Base-by-base conservation (phyloP, 2,329 filamentous ascomycete genomes). In the Sporothrix curviconia region DNA sequence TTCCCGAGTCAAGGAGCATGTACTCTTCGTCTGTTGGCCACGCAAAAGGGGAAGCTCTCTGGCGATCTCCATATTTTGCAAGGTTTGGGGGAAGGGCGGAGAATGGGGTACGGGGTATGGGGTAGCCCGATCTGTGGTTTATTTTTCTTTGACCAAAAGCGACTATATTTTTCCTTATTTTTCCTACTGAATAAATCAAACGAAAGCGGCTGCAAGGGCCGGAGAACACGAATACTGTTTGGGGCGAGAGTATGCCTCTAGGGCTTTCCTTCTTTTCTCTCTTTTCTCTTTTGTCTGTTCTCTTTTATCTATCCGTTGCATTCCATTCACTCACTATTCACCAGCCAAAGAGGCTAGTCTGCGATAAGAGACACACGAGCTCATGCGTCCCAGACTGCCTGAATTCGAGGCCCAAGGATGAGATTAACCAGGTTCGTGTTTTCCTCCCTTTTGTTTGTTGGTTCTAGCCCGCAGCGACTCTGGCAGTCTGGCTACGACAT, bases 11-110 rank as follows among this genome's bases (percentile, higher is more conserved):
- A 28, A 32, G 36, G n/a, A n/a, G n/a, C n/a, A n/a, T n/a, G n/a
- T n/a, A n/a, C n/a, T n/a, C n/a, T n/a, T n/a, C n/a, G n/a, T n/a
- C n/a, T n/a, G n/a, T n/a, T n/a, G n/a, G n/a, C n/a, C n/a, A n/a
- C n/a, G n/a, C n/a, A n/a, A n/a, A 46, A 34, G 49, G 34, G 49
- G 36, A 52, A 30, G 49, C 49, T 40, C n/a, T n/a, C n/a, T n/a
- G n/a, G n/a, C n/a, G n/a, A n/a, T 52, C 49, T 42, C 36, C 36
- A 22, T 22, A 11, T 25, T 15, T 36, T 15, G 25, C 46, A 49
- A 49, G 46, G 28, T 24, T 40, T 36, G 30, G 17, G 25, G 44
- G 44, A 36, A 32, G 19, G 19, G 40, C 24, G 4, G 46, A 19
- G 17, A 30, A 49, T 34, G 46, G 30, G 17, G 37, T 17, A 40